phyloP scores from a whole-genome alignment of 768 basidiomycete species.

The Lyophyllum decastes region DNA sequence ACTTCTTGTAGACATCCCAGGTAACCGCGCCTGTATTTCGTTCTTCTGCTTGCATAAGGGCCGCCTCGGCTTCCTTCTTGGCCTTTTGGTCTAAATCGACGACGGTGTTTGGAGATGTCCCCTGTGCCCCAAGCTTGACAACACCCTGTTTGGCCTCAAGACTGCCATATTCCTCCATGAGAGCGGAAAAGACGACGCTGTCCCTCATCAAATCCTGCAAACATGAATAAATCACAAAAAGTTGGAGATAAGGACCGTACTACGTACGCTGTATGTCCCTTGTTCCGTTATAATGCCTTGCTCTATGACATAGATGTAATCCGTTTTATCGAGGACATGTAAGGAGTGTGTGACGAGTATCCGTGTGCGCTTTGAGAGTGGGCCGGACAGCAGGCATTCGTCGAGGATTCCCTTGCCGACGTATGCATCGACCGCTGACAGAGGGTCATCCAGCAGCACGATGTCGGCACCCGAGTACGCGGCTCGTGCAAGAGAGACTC shows the following conservation, averaged over 20 bases:
- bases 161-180: slow-evolving; percentile 60
- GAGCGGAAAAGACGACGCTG: slow-evolving; percentile 43
- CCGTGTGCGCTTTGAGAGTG: slow-evolving; percentile 54
- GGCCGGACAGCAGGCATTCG: slow-evolving; percentile 56
- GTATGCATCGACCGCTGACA: slow-evolving; percentile 78
- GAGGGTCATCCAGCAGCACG: slow-evolving; percentile 79
- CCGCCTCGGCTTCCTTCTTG: slow-evolving; percentile 29
- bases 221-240: not conserved
- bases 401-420: slow-evolving; percentile 70
- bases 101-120: not conserved
- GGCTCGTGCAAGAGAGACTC: slow-evolving; percentile 76
- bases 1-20: slow-evolving; percentile 49
- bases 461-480: slow-evolving; percentile 75
- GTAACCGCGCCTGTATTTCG: slow-evolving; percentile 53
- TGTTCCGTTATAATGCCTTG: slow-evolving; percentile 59
- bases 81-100: slow-evolving; percentile 11
- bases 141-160: slow-evolving; percentile 35
- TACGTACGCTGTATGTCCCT: slow-evolving; percentile 55
- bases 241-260: not conserved
- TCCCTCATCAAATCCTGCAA: slow-evolving; percentile 45
- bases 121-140: slow-evolving; percentile 18
- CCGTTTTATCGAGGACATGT: slow-evolving; percentile 57
- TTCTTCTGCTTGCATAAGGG: slow-evolving; percentile 58
- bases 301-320: slow-evolving; percentile 68
- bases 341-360: slow-evolving; percentile 64